Conservation (phyloP, 805 yeast genomes). For the Torulaspora franciscae region DNA sequence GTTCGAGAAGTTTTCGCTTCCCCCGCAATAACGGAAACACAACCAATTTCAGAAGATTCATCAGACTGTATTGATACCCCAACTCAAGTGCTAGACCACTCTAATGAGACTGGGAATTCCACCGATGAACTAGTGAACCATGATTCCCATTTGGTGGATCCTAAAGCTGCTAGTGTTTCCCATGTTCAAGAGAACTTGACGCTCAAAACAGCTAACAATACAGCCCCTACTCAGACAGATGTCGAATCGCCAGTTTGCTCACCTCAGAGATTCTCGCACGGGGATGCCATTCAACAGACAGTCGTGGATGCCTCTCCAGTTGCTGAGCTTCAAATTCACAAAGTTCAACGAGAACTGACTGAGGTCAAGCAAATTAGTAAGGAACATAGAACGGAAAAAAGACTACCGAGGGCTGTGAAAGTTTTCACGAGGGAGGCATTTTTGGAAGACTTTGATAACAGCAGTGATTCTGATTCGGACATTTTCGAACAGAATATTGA, state of each 20-base stretch:
- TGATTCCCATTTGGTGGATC: too few species aligned
- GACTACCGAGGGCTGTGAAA: neutral
- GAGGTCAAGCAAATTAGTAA: too few species aligned
- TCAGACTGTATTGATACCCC: neutral
- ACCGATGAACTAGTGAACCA: neutral
- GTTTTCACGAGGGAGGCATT: constrained; percentile 24
- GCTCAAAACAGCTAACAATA: neutral
- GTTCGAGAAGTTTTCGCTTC: too few species aligned
- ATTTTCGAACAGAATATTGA: neutral
- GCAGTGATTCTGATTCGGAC: constrained; percentile 3
- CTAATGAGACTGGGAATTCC: neutral
- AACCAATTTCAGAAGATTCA: neutral
- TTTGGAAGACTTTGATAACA: constrained; percentile 22
- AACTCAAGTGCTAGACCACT: neutral
- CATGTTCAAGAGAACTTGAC: neutral
- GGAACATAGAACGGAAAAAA: neutral
- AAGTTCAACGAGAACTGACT: constrained; percentile 14
- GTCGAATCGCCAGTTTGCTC: neutral
- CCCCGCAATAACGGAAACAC: neutral
- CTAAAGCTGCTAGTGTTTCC: too few species aligned
- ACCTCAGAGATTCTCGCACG: neutral
- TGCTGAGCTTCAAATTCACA: constrained; percentile 15
- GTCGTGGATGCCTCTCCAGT: neutral
- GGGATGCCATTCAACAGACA: neutral
- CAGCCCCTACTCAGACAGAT: neutral